These are phyloP conservation scores for Pholiota molesta DNA, from an alignment of 768 basidiomycete genomes.

Conservation along the genomic window DNA sequence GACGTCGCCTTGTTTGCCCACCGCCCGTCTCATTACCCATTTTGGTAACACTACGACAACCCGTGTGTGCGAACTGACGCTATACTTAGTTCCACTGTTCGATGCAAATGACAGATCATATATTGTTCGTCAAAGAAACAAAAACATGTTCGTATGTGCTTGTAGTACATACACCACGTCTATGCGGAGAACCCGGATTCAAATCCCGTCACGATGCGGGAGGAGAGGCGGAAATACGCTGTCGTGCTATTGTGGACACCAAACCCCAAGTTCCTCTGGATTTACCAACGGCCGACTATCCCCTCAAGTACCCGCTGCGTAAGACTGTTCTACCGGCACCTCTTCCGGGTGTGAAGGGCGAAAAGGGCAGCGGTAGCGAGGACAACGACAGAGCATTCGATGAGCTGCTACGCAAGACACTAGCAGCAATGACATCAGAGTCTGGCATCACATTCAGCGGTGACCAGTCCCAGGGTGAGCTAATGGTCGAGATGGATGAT, in stretches of 20 bases:
- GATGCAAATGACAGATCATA: conserved; percentile 90
- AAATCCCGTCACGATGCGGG: conserved; percentile 68
- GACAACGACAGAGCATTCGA: conserved; percentile 30
- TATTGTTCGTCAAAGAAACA: conserved; percentile 90
- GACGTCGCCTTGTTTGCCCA: conserved; percentile 19
- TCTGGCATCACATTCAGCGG: conserved; percentile 18
- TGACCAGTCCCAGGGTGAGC: conserved; percentile 30
- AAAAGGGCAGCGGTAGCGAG: conserved; percentile 11
- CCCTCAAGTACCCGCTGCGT: conserved; percentile 52
- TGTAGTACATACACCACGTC: conserved; percentile 91
- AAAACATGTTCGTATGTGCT: conserved; percentile 94
- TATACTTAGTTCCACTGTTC: conserved; percentile 86
- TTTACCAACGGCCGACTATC: conserved; percentile 57
- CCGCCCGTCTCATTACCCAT: conserved; percentile 18
- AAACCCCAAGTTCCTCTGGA: conserved; percentile 29
- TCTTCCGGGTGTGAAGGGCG: conserved; percentile 20
- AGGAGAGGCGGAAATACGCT: conserved; percentile 73
- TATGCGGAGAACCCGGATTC: conserved; percentile 94
- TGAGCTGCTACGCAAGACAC: conserved; percentile 40
- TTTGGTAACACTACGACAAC: conserved; percentile 9
- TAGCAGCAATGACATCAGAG: conserved; percentile 39
- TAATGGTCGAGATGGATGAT: conserved; percentile 50
- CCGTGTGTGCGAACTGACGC: conserved; percentile 20
- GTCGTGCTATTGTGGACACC: conserved; percentile 71
- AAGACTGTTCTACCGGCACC: conserved; percentile 52